phyloP scores from a whole-genome alignment of 2,329 filamentous ascomycete genomes.

The Pestalotiopsis sp. region DNA sequence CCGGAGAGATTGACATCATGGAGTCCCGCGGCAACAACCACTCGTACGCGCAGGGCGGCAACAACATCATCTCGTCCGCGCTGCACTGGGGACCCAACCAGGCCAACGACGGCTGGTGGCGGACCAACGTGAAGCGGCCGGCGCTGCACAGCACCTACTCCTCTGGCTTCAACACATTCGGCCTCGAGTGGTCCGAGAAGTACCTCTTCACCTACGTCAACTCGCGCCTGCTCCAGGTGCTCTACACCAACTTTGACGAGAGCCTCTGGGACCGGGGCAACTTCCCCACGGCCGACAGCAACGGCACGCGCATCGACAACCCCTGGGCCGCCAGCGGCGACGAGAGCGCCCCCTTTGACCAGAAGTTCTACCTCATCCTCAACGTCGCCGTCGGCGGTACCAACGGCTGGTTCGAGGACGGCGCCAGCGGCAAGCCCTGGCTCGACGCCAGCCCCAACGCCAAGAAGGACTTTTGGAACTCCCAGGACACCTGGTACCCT shows the following conservation, averaged over 20 bases:
- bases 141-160: conserved; percentile 77
- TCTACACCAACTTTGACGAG: conserved; percentile 75
- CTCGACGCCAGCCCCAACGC: conserved; percentile 68
- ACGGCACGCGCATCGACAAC: conserved; percentile 67
- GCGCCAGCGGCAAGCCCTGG: conserved; percentile 76
- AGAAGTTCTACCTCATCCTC: conserved; percentile 75
- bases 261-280: conserved; percentile 69
- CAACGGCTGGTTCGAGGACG: conserved; percentile 84
- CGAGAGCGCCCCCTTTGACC: conserved; percentile 72
- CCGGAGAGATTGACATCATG: conserved; percentile 82
- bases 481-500: conserved; percentile 65
- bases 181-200: conserved; percentile 85
- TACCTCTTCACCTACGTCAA: conserved; percentile 89
- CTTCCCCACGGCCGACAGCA: conserved; percentile 65
- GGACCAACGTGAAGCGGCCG: conserved; percentile 75
- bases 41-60: conserved; percentile 75
- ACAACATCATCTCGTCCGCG: conserved; percentile 78
- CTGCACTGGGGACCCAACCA: conserved; percentile 81
- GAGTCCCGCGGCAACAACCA: conserved; percentile 84
- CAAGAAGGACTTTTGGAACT: conserved; percentile 76
- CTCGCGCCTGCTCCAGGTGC: conserved; percentile 75
- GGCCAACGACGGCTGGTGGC: conserved; percentile 79
- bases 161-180: conserved; percentile 72
- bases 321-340: conserved; percentile 65
- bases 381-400: conserved; percentile 77